Percentiles rank a stretch among this genome's conserved stretches.
These are phyloP conservation scores for Nemania bipapillata DNA, from an alignment of 2,329 filamentous ascomycete species.

Conservation along the genomic window DNA sequence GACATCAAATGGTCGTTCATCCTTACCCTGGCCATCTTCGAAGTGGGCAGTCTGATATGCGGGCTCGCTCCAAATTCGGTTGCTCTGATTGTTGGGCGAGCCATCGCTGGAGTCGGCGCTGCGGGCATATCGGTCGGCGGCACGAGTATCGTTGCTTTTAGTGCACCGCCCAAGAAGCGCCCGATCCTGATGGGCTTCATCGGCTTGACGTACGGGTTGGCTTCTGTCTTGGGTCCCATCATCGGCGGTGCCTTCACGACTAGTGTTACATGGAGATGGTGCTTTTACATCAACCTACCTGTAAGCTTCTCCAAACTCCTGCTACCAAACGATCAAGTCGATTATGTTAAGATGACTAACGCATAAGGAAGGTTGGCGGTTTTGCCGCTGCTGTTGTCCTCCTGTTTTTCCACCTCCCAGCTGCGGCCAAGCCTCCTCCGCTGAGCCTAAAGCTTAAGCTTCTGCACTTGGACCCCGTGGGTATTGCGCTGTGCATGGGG, in stretches of 20 bases:
- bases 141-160: conserved; percentile 46
- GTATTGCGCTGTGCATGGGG: conserved; percentile 50
- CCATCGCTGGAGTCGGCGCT: conserved; percentile 53
- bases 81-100: conserved; percentile 52
- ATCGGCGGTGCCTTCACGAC: conserved; percentile 45
- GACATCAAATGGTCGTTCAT: conserved; percentile 50
- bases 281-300: conserved; percentile 14
- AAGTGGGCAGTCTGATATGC: conserved; percentile 53
- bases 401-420: background rate
- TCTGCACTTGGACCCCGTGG: conserved; percentile 43
- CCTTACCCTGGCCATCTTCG: conserved; percentile 50
- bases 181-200: background rate
- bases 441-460: conserved; percentile 30
- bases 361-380: background rate
- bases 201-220: background rate
- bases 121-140: conserved; percentile 53
- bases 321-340: too few relatives aligned
- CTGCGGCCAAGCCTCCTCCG: background rate
- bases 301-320: too few relatives aligned
- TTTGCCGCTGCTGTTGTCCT: background rate
- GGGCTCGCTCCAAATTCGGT: background rate
- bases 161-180: background rate
- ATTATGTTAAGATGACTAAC: too few relatives aligned
- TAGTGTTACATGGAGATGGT: conserved; percentile 51
- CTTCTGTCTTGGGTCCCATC: conserved; percentile 1